phyloP scores from a whole-genome alignment of 169 alveolate genomes.

The Nephromyces sp. region DNA sequence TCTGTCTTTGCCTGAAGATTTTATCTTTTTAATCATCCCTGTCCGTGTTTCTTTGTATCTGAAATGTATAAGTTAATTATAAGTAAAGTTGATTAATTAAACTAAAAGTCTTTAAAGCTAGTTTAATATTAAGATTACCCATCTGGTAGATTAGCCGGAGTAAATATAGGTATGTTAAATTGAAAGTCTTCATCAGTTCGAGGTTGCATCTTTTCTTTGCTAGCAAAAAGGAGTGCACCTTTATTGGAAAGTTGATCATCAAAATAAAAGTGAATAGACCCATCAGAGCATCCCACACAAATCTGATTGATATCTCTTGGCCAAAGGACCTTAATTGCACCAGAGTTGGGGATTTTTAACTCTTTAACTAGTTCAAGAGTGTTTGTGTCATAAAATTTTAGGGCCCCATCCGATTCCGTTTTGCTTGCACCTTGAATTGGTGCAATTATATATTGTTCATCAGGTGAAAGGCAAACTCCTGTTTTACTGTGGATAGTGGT shows the following conservation, averaged over 20 bases:
- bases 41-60: conserved; percentile 16
- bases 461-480: conserved; percentile 23
- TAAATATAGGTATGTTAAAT: conserved; percentile 6
- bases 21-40: conserved; percentile 4
- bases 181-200: conserved; percentile 1
- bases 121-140: not conserved
- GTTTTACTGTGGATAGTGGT: not conserved
- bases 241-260: conserved; percentile 1
- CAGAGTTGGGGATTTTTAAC: not conserved
- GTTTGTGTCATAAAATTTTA: not conserved
- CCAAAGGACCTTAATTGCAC: conserved; percentile 4
- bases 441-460: not conserved
- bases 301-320: conserved; percentile 12
- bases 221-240: conserved; percentile 16
- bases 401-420: not conserved
- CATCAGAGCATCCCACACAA: not conserved
- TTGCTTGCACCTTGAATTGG: conserved; percentile 1
- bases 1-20: conserved; percentile 1
- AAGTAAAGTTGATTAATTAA: not conserved
- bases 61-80: conserved; percentile 3
- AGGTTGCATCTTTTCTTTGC: not conserved
- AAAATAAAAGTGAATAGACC: not conserved
- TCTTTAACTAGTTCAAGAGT: not conserved
- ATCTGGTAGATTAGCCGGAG: not conserved
- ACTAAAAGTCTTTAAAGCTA: not conserved